phyloP scores from a whole-genome alignment of 805 yeast species.

The Trichomonascus vanleenenianus region DNA sequence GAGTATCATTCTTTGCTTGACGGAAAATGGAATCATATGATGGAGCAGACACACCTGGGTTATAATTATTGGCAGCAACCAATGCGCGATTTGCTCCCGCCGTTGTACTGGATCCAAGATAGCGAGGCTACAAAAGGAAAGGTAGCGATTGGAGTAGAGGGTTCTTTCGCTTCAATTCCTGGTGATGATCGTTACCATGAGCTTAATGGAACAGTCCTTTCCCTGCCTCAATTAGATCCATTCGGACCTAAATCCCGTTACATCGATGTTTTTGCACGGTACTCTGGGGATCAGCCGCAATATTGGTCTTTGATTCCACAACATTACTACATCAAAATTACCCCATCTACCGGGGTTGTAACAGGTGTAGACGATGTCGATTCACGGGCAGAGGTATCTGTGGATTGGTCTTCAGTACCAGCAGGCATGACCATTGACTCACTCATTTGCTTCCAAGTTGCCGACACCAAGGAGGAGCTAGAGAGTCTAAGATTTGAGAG shows the following conservation, averaged over 20 bases:
- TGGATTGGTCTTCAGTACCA: constrained; percentile 9
- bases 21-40: constrained; percentile 16
- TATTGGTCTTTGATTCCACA: constrained; percentile 8
- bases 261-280: constrained; percentile 11
- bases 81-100: constrained; percentile 10
- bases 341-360: constrained; percentile 9
- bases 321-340: constrained; percentile 6
- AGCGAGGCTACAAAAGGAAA: constrained; percentile 2
- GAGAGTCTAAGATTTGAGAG: background rate
- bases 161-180: constrained; percentile 11
- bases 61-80: constrained; percentile 13
- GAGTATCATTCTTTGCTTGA: constrained; percentile 9
- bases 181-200: constrained; percentile 13
- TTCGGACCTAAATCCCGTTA: constrained; percentile 4
- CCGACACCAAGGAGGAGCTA: constrained; percentile 1
- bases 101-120: constrained; percentile 7
- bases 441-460: background rate
- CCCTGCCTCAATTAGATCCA: constrained; percentile 8
- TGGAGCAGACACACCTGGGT: constrained; percentile 15
- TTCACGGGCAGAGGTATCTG: constrained; percentile 5
- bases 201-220: constrained; percentile 4
- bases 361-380: constrained; percentile 7
- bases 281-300: background rate
- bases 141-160: constrained; percentile 10
- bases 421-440: constrained; percentile 1